Evolutionary conservation across 495 filamentous ascomycete genomes (phyloP).

Genomic region (Talaromyces liani): DNA sequence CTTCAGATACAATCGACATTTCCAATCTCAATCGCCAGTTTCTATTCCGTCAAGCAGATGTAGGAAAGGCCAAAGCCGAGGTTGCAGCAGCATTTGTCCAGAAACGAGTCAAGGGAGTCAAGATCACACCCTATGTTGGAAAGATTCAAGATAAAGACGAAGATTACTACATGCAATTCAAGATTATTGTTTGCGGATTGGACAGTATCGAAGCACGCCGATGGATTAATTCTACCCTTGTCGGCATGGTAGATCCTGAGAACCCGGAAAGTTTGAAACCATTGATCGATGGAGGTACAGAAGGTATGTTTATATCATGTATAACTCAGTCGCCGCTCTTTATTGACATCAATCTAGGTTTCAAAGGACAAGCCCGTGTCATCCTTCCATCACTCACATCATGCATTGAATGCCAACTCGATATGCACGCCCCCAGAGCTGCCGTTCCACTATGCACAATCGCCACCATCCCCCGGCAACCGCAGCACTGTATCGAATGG

Average conservation of each 20-base stretch:
- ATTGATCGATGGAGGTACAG: slow-evolving; percentile 92
- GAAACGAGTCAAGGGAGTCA: slow-evolving; percentile 78
- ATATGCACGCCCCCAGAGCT: slow-evolving; percentile 91
- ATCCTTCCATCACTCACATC: slow-evolving; percentile 86
- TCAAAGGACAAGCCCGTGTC: slow-evolving; percentile 94
- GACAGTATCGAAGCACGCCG: slow-evolving; percentile 95
- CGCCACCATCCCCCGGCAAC: slow-evolving; percentile 93
- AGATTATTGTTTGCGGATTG: slow-evolving; percentile 87
- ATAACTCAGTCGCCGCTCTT: neutral
- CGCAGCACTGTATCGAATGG: slow-evolving; percentile 99
- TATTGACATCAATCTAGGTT: slow-evolving; percentile 45
- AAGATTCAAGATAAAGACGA: slow-evolving; percentile 97
- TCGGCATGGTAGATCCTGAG: slow-evolving; percentile 78
- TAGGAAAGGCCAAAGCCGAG: slow-evolving; percentile 90
- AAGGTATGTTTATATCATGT: slow-evolving; percentile 45
- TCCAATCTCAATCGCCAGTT: slow-evolving; percentile 98
- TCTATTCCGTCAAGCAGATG: slow-evolving; percentile 85
- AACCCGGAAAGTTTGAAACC: slow-evolving; percentile 80
- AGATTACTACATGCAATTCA: slow-evolving; percentile 97
- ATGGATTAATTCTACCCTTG: slow-evolving; percentile 95
- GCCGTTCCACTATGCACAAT: slow-evolving; percentile 96
- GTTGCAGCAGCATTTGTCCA: slow-evolving; percentile 89
- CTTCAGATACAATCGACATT: slow-evolving; percentile 87
- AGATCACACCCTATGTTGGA: slow-evolving; percentile 86
- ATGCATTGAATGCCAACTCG: slow-evolving; percentile 97